Percentiles rank a stretch among this genome's conserved stretches.
phyloP scores from a whole-genome alignment of 352 stramenopile species.

The Phytophthora nicotianae region DNA sequence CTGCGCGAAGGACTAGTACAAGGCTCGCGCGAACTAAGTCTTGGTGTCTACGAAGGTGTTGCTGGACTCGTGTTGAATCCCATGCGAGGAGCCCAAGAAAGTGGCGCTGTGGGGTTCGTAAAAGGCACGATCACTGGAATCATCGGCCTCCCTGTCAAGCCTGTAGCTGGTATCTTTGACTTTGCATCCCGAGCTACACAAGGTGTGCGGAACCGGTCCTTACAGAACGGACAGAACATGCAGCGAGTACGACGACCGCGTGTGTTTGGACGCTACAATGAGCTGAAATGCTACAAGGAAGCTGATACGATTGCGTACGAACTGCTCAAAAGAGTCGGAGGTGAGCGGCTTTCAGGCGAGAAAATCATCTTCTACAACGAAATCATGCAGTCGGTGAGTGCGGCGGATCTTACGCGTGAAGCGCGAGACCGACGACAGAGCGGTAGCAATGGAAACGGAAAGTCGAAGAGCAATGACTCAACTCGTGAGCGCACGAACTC shows the following conservation, averaged over 20 bases:
- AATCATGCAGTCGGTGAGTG: conserved; percentile 78
- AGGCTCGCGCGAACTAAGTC: conserved; percentile 83
- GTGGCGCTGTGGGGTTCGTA: conserved; percentile 84
- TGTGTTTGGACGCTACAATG: conserved; percentile 90
- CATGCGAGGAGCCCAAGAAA: conserved; percentile 81
- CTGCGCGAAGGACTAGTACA: conserved; percentile 83
- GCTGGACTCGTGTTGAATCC: conserved; percentile 80
- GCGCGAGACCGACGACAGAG: conserved; percentile 59
- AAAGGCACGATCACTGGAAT: conserved; percentile 88
- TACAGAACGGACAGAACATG: conserved; percentile 83
- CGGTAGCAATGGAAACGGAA: conserved; percentile 38
- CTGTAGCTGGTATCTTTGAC: conserved; percentile 88
- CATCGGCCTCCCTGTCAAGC: conserved; percentile 87
- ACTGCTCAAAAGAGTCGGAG: conserved; percentile 76
- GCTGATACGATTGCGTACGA: conserved; percentile 87
- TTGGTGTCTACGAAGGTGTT: conserved; percentile 87
- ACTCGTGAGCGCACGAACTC: conserved; percentile 71
- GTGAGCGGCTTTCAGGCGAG: conserved; percentile 66
- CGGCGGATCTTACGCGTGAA: conserved; percentile 77
- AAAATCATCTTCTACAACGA: conserved; percentile 92
- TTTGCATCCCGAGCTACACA: conserved; percentile 89
- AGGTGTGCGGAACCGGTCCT: conserved; percentile 82
- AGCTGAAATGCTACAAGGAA: conserved; percentile 91
- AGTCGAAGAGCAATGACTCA: conserved; percentile 54
- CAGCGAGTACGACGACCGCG: conserved; percentile 75